A percentile compares a stretch with the other conserved stretches of the same genome.
Evolutionary conservation across 306 rosid species (phyloP).

Genomic region (Cucurbita argyrosperma): DNA sequence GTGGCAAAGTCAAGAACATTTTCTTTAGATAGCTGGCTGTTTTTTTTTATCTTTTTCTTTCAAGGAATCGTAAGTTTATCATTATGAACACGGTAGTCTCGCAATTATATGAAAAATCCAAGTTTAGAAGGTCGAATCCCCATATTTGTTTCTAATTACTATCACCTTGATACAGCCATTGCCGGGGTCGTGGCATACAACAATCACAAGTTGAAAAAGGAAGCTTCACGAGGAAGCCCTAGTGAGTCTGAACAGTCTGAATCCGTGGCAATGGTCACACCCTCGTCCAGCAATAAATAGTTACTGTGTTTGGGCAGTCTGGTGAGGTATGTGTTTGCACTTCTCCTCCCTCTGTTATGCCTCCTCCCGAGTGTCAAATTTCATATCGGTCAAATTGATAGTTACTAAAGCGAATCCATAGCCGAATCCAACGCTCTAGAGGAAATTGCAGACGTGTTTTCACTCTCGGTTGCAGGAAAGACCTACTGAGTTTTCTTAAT

Average conservation of each 20-base stretch:
- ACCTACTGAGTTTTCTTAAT: background rate
- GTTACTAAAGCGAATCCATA: background rate
- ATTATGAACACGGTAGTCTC: background rate
- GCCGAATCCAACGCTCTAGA: background rate
- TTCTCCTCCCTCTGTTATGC: background rate
- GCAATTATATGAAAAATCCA: background rate
- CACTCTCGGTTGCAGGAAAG: background rate
- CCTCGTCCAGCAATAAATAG: slow-evolving; percentile 38
- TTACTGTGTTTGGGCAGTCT: slow-evolving; percentile 17
- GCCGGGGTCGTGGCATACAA: slow-evolving; percentile 95
- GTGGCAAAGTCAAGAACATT: background rate
- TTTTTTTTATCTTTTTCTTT: no score
- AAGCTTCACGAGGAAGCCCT: slow-evolving; percentile 35
- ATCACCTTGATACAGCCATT: slow-evolving; percentile 49
- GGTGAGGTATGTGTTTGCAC: slow-evolving; percentile 24
- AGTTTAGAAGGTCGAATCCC: background rate
- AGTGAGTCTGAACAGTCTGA: slow-evolving; percentile 25
- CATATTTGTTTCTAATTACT: slow-evolving; percentile 2
- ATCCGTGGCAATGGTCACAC: slow-evolving; percentile 22
- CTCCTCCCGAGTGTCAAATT: background rate
- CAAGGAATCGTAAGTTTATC: background rate
- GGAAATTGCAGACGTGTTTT: background rate
- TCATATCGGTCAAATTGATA: background rate
- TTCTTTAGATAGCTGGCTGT: no score
- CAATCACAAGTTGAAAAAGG: slow-evolving; percentile 68